Evolutionary conservation across 1,284 basidiomycete genomes (phyloP).

Genomic region (Leccinum pachyderme): DNA sequence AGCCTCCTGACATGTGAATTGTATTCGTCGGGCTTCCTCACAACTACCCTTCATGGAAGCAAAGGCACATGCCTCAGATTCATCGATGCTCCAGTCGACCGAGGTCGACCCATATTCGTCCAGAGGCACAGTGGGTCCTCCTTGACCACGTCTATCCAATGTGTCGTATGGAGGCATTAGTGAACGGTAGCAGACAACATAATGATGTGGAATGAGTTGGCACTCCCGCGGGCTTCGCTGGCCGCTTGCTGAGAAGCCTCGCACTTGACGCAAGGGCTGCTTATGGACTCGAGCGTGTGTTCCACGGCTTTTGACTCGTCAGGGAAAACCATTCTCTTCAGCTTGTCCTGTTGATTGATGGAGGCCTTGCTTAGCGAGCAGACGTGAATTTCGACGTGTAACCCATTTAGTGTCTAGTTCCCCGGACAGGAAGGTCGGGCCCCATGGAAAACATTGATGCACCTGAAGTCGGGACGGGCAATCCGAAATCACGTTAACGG

Average conservation of each 20-base stretch:
- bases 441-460: constrained; percentile 1
- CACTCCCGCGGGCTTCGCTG: constrained; percentile 19
- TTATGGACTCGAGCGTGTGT: constrained; percentile 8
- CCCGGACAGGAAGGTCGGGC: constrained; percentile 20
- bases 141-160: not conserved
- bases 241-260: constrained; percentile 20
- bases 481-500: constrained; percentile 16
- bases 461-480: constrained; percentile 8
- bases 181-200: constrained; percentile 2
- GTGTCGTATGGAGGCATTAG: constrained; percentile 3
- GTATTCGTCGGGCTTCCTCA: constrained; percentile 18
- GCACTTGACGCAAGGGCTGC: constrained; percentile 14
- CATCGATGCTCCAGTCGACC: not conserved
- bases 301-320: constrained; percentile 18
- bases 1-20: constrained; percentile 14
- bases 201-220: constrained; percentile 8
- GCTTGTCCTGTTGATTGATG: constrained; percentile 7
- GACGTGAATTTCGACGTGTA: not conserved
- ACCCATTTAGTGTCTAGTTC: constrained; percentile 14
- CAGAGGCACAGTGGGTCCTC: constrained; percentile 1
- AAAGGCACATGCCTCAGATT: not conserved
- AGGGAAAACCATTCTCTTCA: constrained; percentile 4
- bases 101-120: not conserved
- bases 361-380: constrained; percentile 12
- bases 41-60: constrained; percentile 12